These are phyloP conservation scores for Dioscorea zingiberensis DNA, from an alignment of 106 monocot species.

Conservation along the genomic window DNA sequence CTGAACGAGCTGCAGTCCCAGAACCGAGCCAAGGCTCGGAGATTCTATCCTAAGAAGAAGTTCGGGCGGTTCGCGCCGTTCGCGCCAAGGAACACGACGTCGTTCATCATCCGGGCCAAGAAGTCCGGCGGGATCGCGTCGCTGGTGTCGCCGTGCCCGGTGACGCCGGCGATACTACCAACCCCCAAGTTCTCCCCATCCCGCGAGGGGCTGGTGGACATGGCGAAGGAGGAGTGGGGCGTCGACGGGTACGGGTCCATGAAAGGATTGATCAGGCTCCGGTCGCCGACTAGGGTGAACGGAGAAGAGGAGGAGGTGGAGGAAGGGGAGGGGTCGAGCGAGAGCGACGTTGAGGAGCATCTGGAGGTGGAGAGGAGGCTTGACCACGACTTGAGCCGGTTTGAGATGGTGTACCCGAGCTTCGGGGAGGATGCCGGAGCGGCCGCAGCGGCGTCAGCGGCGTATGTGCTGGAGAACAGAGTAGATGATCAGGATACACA, in stretches of 20 bases:
- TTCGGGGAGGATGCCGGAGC: constrained; percentile 10
- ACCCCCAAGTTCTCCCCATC: constrained; percentile 84
- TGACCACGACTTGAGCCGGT: constrained; percentile 44
- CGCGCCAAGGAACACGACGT: constrained; percentile 88
- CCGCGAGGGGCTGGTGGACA: constrained; percentile 84
- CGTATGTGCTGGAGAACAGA: constrained; percentile 40
- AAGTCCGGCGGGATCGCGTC: constrained; percentile 85
- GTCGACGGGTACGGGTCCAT: constrained; percentile 97
- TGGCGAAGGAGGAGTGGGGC: constrained; percentile 99
- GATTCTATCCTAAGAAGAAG: constrained; percentile 91
- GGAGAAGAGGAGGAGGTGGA: constrained; percentile 31
- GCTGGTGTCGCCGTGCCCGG: constrained; percentile 85
- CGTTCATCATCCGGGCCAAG: constrained; percentile 95
- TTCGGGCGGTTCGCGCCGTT: constrained; percentile 54
- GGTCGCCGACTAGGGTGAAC: constrained; percentile 25
- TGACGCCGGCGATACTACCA: constrained; percentile 91
- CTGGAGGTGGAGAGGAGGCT: constrained; percentile 68
- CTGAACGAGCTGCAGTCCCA: constrained; percentile 78
- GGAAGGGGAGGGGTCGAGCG: constrained; percentile 56
- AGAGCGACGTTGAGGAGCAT: constrained; percentile 56
- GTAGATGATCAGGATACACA: constrained; percentile 72
- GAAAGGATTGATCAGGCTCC: constrained; percentile 86
- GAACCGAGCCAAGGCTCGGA: constrained; percentile 74
- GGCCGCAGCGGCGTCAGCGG: constrained; percentile 3
- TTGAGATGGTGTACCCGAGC: constrained; percentile 43